Base-by-base conservation (phyloP, 441 rosid species). In the Pelargonium cotyledonis region DNA sequence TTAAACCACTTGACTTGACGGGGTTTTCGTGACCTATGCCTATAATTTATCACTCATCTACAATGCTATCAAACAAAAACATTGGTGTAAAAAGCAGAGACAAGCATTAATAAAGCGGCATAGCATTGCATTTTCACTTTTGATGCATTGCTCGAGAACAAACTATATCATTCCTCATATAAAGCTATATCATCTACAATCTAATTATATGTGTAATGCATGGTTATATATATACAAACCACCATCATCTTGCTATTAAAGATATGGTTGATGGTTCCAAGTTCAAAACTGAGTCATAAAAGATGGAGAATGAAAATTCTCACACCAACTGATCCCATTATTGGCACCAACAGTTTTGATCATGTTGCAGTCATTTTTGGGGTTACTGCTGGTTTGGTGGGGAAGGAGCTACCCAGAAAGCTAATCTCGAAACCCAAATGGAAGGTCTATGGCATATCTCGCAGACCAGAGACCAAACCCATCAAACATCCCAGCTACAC, bases 341-440 rank as follows among this genome's bases (percentile, higher is more conserved):
- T 31, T 31, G 38, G 5, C 38, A 31, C 38, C 49, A 44, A 44
- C 49, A 44, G 12, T 44, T 8, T 8, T 51, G 23, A 67, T 35
- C 77, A 73, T 58, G 89, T 82, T 49, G 93, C 87, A 35, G 67
- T 82, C 47, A 72, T 88, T 66, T 85, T 88, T 65, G 1, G 1
- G 90, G 93, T 3, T n/a, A 88, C 72, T 9, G 84, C 88, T 0
- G 89, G 93, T 65, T 84, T 88, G 5, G 90, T 84, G 2, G 93
- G 93, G 49, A 82, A 78, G 73, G 88, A 83, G 75, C 70, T 86
- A 29, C 77, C 85, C 70, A 77, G 68, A 73, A 75, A 63, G 63
- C 70, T 86, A 4, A 70, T 75, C 73, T 75, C 80, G 26, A 76
- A 72, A 69, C 46, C 82, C 11, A 74, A 76, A n/a, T 85, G 90